A percentile compares a stretch with the other conserved stretches of the same genome.
These are phyloP conservation scores for Microsporum canis DNA, from an alignment of 2,329 filamentous ascomycete genomes.

Conservation along the genomic window DNA sequence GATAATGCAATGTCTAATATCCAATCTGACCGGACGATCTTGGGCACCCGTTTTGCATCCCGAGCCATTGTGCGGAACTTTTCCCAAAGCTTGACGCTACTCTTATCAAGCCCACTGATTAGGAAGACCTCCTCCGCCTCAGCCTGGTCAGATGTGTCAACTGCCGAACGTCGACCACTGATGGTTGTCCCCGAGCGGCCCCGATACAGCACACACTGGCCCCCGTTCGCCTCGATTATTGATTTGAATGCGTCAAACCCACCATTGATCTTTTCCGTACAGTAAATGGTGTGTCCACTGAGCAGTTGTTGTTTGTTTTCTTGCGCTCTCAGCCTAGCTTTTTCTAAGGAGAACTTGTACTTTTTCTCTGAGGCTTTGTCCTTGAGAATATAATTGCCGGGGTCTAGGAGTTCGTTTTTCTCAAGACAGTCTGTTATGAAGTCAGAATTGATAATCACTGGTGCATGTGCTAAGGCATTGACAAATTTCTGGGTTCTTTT, in stretches of 20 bases:
- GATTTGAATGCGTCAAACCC: slow-evolving; percentile 73
- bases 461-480: slow-evolving; percentile 69
- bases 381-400: slow-evolving; percentile 55
- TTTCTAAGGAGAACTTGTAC: slow-evolving; percentile 57
- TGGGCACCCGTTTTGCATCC: slow-evolving; percentile 65
- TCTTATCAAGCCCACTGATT: slow-evolving; percentile 54
- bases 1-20: slow-evolving; percentile 79
- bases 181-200: slow-evolving; percentile 60
- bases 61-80: slow-evolving; percentile 69
- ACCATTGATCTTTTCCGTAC: slow-evolving; percentile 66
- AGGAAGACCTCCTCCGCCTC: slow-evolving; percentile 65
- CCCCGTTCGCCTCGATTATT: slow-evolving; percentile 83
- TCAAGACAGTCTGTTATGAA: slow-evolving; percentile 72
- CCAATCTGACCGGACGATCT: slow-evolving; percentile 81
- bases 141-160: slow-evolving; percentile 29
- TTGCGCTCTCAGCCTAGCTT: slow-evolving; percentile 59
- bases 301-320: slow-evolving; percentile 68
- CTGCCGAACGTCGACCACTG: slow-evolving; percentile 44
- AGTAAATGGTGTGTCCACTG: slow-evolving; percentile 67
- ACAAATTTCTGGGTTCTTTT: slow-evolving; percentile 92
- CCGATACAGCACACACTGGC: slow-evolving; percentile 64
- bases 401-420: slow-evolving; percentile 51
- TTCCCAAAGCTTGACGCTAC: slow-evolving; percentile 65
- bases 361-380: slow-evolving; percentile 64
- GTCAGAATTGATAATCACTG: slow-evolving; percentile 60